A percentile compares a stretch with the other conserved stretches of the same genome.
Conservation (phyloP, 129 eudicot genomes). For the Smallanthus sonchifolius region DNA sequence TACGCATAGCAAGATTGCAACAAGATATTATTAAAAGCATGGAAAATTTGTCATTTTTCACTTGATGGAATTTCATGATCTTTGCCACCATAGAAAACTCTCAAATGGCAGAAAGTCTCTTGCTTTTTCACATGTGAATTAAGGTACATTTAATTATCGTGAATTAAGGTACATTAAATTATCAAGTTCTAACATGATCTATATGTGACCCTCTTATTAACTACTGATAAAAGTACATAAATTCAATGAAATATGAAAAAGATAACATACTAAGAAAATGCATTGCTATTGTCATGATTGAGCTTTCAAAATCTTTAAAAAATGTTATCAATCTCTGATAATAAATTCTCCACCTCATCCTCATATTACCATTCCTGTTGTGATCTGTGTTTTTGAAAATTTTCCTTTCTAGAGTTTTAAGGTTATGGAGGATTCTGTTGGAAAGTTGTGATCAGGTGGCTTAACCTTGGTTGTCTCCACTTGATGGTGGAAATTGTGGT, state of each 20-base stretch:
- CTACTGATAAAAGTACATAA: constrained; percentile 10
- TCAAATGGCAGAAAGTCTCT: too few species aligned
- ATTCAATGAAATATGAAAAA: constrained; percentile 11
- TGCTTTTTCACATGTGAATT: too few species aligned
- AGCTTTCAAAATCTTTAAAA: constrained; percentile 2
- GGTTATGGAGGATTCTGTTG: neutral
- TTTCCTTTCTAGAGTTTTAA: constrained; percentile 3
- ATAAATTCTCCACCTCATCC: constrained; percentile 5
- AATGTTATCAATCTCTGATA: neutral
- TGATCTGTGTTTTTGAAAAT: neutral
- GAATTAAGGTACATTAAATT: neutral
- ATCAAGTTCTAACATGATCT: constrained; percentile 21
- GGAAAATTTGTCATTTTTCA: too few species aligned
- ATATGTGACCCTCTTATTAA: constrained; percentile 25
- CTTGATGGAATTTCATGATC: too few species aligned
- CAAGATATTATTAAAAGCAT: too few species aligned
- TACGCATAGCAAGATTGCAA: too few species aligned
- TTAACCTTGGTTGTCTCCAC: constrained; percentile 3
- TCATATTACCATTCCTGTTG: constrained; percentile 9
- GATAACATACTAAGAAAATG: constrained; percentile 3
- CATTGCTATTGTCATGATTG: constrained; percentile 1
- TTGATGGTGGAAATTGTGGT: constrained; percentile 2
- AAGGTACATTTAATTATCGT: too few species aligned
- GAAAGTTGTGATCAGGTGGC: neutral
- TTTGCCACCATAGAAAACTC: too few species aligned